Percentiles rank a stretch among this genome's conserved stretches.
Conservation (phyloP, 1,139 yeast genomes). For the Magnusiomyces ingens region DNA sequence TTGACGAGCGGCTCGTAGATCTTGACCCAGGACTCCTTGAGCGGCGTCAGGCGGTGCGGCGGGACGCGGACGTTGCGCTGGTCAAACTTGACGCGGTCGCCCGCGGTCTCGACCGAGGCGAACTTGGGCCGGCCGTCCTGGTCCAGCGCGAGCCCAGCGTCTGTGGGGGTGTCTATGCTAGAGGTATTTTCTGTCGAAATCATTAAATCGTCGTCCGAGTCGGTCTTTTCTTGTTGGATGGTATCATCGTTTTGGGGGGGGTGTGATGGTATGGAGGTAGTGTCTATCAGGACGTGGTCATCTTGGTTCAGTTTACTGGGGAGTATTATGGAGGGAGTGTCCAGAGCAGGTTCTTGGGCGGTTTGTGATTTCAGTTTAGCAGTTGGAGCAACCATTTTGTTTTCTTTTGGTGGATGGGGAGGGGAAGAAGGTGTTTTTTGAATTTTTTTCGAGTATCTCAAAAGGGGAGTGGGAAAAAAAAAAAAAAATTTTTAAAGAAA, state of each 20-base stretch:
- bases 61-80: conserved; percentile 88
- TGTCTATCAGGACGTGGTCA: conserved; percentile 68
- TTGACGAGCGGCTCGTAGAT: conserved; percentile 94
- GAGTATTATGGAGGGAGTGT: not conserved
- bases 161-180: conserved; percentile 19
- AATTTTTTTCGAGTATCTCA: not conserved
- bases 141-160: conserved; percentile 51
- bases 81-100: conserved; percentile 72
- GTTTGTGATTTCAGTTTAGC: conserved; percentile 32
- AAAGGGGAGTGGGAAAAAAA: not conserved
- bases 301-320: conserved; percentile 23
- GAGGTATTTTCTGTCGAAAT: conserved; percentile 22
- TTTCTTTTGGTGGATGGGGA: not conserved
- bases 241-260: too few species aligned
- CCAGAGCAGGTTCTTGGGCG: conserved; percentile 16
- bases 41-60: conserved; percentile 93
- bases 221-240: conserved; percentile 27
- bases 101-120: conserved; percentile 59
- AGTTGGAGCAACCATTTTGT: conserved; percentile 68
- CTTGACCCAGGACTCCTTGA: conserved; percentile 84
- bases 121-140: conserved; percentile 88
- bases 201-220: conserved; percentile 10
- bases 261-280: conserved; percentile 35
- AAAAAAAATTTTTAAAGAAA: not conserved
- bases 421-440: not conserved